Evolutionary conservation across 1,139 yeast species (phyloP).

Genomic region (Blastobotrys apis): DNA sequence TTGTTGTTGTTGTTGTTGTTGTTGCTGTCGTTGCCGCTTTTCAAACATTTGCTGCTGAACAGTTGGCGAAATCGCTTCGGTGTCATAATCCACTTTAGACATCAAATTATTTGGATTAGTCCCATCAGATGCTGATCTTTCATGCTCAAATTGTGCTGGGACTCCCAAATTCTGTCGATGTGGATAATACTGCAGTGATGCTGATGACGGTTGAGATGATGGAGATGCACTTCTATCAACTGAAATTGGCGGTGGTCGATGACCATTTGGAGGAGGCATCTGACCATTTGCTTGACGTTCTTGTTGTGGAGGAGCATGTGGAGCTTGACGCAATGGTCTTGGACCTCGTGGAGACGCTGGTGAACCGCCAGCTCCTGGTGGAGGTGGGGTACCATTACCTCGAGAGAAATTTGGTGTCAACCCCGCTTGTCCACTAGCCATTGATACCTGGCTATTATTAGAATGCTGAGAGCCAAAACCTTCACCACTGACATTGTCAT

Average conservation of each 20-base stretch:
- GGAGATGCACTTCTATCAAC: neutral
- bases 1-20: too few relatives aligned
- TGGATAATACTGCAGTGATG: neutral
- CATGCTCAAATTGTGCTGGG: too few relatives aligned
- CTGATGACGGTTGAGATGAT: conserved; percentile 5
- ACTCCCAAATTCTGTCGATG: conserved; percentile 4
- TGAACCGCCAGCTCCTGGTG: too few relatives aligned
- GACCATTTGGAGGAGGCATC: too few relatives aligned
- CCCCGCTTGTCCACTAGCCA: conserved; percentile 1
- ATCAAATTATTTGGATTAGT: conserved; percentile 31
- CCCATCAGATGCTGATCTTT: conserved; percentile 34
- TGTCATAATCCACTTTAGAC: conserved; percentile 24
- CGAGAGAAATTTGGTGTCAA: conserved; percentile 11
- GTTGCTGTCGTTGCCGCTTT: conserved; percentile 3
- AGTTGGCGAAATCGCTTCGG: conserved; percentile 27
- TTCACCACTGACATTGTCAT: neutral
- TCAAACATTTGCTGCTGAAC: conserved; percentile 10
- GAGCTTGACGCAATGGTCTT: conserved; percentile 8
- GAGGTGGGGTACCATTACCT: conserved; percentile 11
- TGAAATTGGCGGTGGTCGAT: conserved; percentile 7
- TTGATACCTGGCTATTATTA: conserved; percentile 2
- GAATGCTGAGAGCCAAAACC: too few relatives aligned
- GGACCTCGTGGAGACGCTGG: conserved; percentile 10
- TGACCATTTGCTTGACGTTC: too few relatives aligned
- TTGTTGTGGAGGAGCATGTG: conserved; percentile 10